Base-by-base conservation (phyloP, 2,329 filamentous ascomycete species). In the Aspergillus melleus region DNA sequence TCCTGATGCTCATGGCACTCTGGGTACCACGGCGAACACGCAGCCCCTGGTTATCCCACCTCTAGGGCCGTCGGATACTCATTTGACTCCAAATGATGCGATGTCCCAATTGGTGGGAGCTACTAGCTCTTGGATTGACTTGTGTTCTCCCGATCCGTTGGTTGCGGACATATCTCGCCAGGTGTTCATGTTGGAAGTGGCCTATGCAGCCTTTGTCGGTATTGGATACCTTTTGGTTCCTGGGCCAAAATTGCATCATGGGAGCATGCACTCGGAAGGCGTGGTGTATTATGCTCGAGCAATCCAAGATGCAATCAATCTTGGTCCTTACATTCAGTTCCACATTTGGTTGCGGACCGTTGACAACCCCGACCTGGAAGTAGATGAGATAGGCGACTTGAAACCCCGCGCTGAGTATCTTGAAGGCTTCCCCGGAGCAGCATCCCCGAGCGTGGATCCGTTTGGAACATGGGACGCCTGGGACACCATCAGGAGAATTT, bases 121-220 rank as follows among this genome's bases (percentile, higher is more conserved):
- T 59, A 87, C 87, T n/a, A 96, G 92, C 74, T 86, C 91, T 6
- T 98, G 94, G 94, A 94, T 96, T 66, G 93, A 98, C 72, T 80
- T 98, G 12, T 89, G 88, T 68, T 96, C 93, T 2, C 79, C 87
- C 1, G 90, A 97, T 74, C 90, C 92, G 6, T 77, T 94, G 63
- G 88, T 98, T 63, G 88, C 92, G 8, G 91, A 90, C 73, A 84
- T 98, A 60, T 97, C 94, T 39, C 87, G 91, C 49, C 94, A 97
- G 77, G 90, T 96, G 6, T 81, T 99, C 64, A 92, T 92, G 72
- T 83, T 96, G 44, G 95, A 99, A 74, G 85, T 98, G 52, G 90
- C 92, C 52, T 99, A 97, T 77, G 95, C 96, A 64, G 93, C 92
- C 63, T 99, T 98, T 77, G 97, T 92, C 71, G 96, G 96, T 39